phyloP scores from a whole-genome alignment of 2,329 filamentous ascomycete species.

The Sphaerulina vaccinii region DNA sequence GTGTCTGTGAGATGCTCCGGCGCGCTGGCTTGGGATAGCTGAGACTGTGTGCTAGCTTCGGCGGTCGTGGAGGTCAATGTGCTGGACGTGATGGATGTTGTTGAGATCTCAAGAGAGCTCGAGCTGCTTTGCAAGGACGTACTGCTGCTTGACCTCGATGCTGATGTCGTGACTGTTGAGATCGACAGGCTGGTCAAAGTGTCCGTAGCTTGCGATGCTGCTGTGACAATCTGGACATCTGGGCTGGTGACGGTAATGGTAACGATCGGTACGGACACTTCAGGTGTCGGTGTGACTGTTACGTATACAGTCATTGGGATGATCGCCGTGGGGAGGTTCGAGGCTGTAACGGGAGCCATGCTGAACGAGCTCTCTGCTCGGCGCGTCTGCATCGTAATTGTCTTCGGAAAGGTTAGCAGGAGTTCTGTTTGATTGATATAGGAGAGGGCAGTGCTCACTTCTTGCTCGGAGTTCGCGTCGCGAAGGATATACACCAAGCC shows the following conservation, averaged over 20 bases:
- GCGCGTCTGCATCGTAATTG: constrained; percentile 9
- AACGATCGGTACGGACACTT: not conserved
- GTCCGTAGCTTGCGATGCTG: not conserved
- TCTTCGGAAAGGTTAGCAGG: not conserved
- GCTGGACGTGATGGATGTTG: not conserved
- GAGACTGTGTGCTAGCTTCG: not conserved
- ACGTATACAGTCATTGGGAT: constrained; percentile 12
- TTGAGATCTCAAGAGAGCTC: not conserved
- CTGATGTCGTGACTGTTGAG: not conserved
- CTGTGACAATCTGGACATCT: not conserved
- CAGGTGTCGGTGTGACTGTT: constrained; percentile 15
- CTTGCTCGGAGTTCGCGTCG: constrained; percentile 1
- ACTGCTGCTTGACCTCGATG: not conserved
- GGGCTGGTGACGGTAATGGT: constrained; percentile 6
- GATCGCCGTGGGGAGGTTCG: not conserved
- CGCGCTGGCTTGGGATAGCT: not conserved
- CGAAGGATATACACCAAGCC: constrained; percentile 6
- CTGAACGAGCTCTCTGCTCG: constrained; percentile 9
- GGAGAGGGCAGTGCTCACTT: constrained; percentile 6
- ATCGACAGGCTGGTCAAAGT: not conserved
- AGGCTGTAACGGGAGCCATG: constrained; percentile 4
- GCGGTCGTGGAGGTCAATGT: not conserved
- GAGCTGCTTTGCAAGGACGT: not conserved
- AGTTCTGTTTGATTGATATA: not conserved
- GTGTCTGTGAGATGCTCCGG: not conserved